Evolutionary conservation across 352 stramenopile genomes (phyloP).

Genomic region (Globisporangium sylvaticum): DNA sequence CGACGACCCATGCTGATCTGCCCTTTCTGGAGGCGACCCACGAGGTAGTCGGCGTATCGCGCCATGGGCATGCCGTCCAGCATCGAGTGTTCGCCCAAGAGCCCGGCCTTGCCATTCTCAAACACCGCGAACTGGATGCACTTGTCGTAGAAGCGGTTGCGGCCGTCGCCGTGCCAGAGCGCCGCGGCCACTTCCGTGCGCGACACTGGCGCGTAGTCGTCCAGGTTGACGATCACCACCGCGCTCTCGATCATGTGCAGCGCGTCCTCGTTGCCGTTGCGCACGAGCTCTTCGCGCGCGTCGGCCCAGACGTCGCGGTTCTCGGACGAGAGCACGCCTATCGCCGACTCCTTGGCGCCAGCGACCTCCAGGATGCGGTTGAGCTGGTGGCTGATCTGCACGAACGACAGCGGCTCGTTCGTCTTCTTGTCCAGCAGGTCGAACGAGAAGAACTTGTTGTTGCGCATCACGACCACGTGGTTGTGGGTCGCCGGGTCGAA

Average conservation of each 20-base stretch:
- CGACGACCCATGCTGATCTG: conserved; percentile 44
- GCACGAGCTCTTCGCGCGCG: conserved; percentile 61
- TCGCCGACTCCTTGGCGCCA: conserved; percentile 41
- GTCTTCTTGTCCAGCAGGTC: conserved; percentile 43
- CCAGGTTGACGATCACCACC: conserved; percentile 63
- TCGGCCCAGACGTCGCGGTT: conserved; percentile 80
- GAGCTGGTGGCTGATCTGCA: conserved; percentile 55
- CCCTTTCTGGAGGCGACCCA: conserved; percentile 46
- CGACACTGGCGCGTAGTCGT: conserved; percentile 56
- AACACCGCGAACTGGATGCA: conserved; percentile 95
- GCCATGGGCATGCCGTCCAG: conserved; percentile 84
- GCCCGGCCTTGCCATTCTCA: conserved; percentile 92
- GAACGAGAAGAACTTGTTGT: conserved; percentile 76
- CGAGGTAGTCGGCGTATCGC: conserved; percentile 58
- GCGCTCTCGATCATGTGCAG: conserved; percentile 64
- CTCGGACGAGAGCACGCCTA: conserved; percentile 67
- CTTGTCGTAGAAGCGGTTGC: conserved; percentile 98
- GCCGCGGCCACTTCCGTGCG: conserved; percentile 58
- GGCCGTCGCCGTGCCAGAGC: conserved; percentile 82
- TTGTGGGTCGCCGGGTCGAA: conserved; percentile 85
- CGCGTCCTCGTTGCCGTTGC: conserved; percentile 53
- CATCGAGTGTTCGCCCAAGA: conserved; percentile 93
- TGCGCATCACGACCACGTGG: conserved; percentile 88
- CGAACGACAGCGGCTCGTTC: conserved; percentile 42
- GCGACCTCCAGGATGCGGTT: conserved; percentile 45